Evolutionary conservation across 1,284 basidiomycete species (phyloP).

Genomic region (Erythrobasidium hasegawianum): DNA sequence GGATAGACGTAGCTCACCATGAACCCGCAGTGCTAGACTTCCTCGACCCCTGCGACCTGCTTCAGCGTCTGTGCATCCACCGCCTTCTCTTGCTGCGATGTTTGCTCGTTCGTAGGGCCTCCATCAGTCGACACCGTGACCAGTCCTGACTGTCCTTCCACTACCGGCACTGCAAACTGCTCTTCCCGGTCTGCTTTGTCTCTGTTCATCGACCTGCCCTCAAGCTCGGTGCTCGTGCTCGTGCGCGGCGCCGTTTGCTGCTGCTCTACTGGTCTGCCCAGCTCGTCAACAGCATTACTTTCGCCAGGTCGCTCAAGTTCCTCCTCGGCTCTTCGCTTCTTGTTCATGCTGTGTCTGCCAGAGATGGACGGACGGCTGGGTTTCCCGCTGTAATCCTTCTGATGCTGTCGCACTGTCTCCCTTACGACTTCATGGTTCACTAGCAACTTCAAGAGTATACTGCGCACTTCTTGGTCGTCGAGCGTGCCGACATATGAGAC

Average conservation of each 20-base stretch:
- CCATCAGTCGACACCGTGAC: too few species aligned
- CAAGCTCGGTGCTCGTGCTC: background rate
- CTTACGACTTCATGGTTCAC: constrained; percentile 2
- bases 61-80: background rate
- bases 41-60: background rate
- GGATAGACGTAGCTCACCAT: too few species aligned
- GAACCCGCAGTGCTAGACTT: too few species aligned
- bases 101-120: too few species aligned
- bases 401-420: constrained; percentile 9
- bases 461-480: constrained; percentile 5
- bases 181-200: too few species aligned
- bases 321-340: constrained; percentile 20
- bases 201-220: too few species aligned
- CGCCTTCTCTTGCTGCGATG: background rate
- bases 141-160: too few species aligned
- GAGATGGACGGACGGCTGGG: background rate
- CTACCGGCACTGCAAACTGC: too few species aligned
- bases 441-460: constrained; percentile 1
- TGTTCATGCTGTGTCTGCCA: constrained; percentile 18
- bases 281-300: background rate
- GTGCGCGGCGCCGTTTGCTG: background rate
- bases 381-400: background rate
- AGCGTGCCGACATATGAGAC: background rate
- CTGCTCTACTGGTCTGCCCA: background rate
- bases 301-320: constrained; percentile 1